Base-by-base conservation (phyloP, 495 filamentous ascomycete species). In the Rostrohypoxylon terebratum region DNA sequence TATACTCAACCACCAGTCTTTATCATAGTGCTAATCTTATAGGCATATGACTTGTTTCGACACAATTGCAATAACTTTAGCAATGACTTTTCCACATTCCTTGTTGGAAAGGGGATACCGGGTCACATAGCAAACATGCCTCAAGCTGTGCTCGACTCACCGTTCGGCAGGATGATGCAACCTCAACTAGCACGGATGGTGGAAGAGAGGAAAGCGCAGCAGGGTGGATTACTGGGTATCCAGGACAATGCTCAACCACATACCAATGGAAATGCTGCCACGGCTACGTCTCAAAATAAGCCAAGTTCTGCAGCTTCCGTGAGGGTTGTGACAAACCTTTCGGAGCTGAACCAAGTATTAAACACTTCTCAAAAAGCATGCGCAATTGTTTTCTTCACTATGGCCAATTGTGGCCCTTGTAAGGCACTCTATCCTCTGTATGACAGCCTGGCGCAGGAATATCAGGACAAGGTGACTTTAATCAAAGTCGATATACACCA, bases 61-160 rank as follows among this genome's bases (percentile, higher is more conserved):
- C 94, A 97, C 75, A 99, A 99, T 76, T 98, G 96, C 87, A 98
- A 99, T 82, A 98, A 98, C 83, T 99, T 99, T 79, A 92, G 93
- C 4, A 94, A 98, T 75, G 96, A 98, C 68, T 88, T 99, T 71
- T 81, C 92, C 51, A 97, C 91, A 83, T 98, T 99, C 65, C 83
- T 98, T 1, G 82, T 97, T n/a, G 95, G 96, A 20, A 91, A 89
- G 74, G 90, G 92, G 9, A 98, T 99, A 66, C 96, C 96, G 10
- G 86, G 88, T 0, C 91, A 96, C 67, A 98, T 99, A 69, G 88
- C 88, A n/a, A 92, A 91, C 62, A 87, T 99, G 67, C 96, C 96
- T 18, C 88, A 92, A 75, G 91, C 89, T 0, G 94, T 98, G 20
- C 85, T 99, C 23, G 88, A 93, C 50, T 97, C 96, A 0, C 94